A percentile compares a stretch with the other conserved stretches of the same genome.
phyloP scores from a whole-genome alignment of 371 early-diverging fungal genomes.

The Lichtheimia ornata region DNA sequence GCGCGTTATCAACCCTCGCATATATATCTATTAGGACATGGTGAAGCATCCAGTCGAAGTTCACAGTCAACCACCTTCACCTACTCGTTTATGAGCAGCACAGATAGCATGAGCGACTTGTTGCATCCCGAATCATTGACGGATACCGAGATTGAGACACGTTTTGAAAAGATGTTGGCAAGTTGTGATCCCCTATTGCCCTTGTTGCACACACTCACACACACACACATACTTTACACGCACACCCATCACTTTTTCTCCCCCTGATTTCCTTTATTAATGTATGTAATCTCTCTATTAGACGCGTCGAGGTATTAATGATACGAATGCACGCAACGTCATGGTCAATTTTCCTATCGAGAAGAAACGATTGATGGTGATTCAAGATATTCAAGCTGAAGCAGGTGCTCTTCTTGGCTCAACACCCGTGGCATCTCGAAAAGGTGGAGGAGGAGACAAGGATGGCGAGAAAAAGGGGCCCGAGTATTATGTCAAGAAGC shows the following conservation, averaged over 20 bases:
- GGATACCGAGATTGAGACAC: conserved; percentile 38
- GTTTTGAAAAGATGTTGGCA: conserved; percentile 54
- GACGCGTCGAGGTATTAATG: conserved; percentile 51
- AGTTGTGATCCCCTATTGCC: conserved; percentile 1
- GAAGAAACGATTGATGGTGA: conserved; percentile 54
- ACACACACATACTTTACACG: no score
- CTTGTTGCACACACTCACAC: no score
- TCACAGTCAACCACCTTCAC: conserved; percentile 19
- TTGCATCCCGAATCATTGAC: conserved; percentile 7
- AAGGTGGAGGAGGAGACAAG: conserved; percentile 35
- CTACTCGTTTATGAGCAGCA: conserved; percentile 14
- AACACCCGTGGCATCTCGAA: conserved; percentile 15
- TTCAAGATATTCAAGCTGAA: conserved; percentile 51
- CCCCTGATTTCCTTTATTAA: no score
- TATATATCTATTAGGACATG: conserved; percentile 7
- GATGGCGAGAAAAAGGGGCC: conserved; percentile 57
- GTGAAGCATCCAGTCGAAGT: conserved; percentile 22
- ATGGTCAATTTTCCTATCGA: conserved; percentile 48
- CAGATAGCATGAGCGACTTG: conserved; percentile 13
- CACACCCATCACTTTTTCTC: no score
- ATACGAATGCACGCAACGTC: conserved; percentile 31
- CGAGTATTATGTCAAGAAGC: conserved; percentile 62
- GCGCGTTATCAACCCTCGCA: not conserved
- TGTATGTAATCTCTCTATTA: not conserved
- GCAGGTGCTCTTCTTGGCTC: conserved; percentile 13